Conservation (phyloP, 257 asterid genomes). For the Capsicum chinense region DNA sequence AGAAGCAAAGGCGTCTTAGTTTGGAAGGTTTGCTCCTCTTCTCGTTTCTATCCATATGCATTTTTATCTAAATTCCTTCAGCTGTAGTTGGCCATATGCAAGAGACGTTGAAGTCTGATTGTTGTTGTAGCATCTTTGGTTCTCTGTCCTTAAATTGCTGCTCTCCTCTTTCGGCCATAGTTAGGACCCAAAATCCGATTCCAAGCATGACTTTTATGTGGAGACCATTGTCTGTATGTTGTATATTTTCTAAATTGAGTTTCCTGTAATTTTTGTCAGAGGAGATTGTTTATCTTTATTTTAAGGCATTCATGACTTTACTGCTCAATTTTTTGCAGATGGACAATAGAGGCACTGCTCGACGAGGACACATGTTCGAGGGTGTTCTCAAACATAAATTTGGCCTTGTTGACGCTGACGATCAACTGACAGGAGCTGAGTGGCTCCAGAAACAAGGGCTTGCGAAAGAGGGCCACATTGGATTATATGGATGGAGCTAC, state of each 20-base stretch:
- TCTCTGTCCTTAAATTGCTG: background rate
- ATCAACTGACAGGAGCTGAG: conserved; percentile 79
- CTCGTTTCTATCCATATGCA: background rate
- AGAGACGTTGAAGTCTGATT: background rate
- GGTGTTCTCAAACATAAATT: conserved; percentile 80
- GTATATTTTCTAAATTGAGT: conserved; percentile 8
- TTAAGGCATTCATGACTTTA: conserved; percentile 25
- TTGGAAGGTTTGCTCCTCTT: conserved; percentile 74
- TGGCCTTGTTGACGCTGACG: conserved; percentile 78
- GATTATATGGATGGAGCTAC: conserved; percentile 94
- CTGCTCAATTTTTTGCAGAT: conserved; percentile 53
- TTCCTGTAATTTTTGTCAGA: background rate
- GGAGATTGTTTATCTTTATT: background rate
- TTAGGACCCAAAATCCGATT: conserved; percentile 12
- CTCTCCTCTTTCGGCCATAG: background rate
- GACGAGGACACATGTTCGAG: conserved; percentile 86
- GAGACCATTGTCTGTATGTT: background rate
- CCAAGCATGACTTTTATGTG: background rate
- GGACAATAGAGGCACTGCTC: conserved; percentile 95
- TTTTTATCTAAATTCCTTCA: background rate
- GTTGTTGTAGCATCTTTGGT: background rate
- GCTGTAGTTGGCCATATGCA: background rate
- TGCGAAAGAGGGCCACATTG: conserved; percentile 66
- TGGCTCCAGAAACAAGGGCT: conserved; percentile 78
- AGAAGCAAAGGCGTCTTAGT: conserved; percentile 85